Conservation (phyloP, 441 rosid genomes). For the Arabidopsis hybrid region DNA sequence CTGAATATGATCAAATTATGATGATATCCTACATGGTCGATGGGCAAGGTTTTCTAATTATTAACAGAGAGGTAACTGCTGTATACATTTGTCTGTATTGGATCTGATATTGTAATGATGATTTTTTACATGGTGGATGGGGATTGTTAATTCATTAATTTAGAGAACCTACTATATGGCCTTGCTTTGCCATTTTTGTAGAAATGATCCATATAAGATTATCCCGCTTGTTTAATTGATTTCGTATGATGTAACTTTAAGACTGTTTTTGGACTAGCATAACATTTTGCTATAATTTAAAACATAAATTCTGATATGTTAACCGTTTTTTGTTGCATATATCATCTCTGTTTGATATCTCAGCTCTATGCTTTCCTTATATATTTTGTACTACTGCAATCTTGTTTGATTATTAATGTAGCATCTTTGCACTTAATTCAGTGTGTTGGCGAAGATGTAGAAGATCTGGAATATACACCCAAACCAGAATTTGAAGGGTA, state of each 20-base stretch:
- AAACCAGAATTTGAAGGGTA: conserved; percentile 96
- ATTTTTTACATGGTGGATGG: conserved; percentile 1
- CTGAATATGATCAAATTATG: conserved; percentile 87
- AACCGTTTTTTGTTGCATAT: conserved; percentile 27
- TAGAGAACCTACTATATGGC: conserved; percentile 14
- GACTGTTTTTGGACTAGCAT: conserved; percentile 20
- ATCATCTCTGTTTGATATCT: conserved; percentile 26
- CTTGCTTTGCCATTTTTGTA: conserved; percentile 19
- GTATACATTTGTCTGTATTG: conserved; percentile 20
- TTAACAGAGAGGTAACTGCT: conserved; percentile 90
- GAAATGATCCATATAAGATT: conserved; percentile 19
- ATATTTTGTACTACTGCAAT: conserved; percentile 4
- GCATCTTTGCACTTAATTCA: conserved; percentile 45
- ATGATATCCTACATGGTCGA: conserved; percentile 99
- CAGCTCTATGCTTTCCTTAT: conserved; percentile 20
- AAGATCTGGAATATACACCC: conserved; percentile 95
- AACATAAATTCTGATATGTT: conserved; percentile 24
- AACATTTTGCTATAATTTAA: conserved; percentile 1
- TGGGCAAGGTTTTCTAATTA: conserved; percentile 92
- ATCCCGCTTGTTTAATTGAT: conserved; percentile 2
- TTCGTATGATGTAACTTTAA: conserved; percentile 17
- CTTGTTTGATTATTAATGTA: conserved; percentile 36
- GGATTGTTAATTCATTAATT: neutral
- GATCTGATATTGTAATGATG: conserved; percentile 18
- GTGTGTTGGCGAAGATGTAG: conserved; percentile 98